These are phyloP conservation scores for Pseudogymnoascus sp. DNA, from an alignment of 2,329 filamentous ascomycete species.

Conservation along the genomic window DNA sequence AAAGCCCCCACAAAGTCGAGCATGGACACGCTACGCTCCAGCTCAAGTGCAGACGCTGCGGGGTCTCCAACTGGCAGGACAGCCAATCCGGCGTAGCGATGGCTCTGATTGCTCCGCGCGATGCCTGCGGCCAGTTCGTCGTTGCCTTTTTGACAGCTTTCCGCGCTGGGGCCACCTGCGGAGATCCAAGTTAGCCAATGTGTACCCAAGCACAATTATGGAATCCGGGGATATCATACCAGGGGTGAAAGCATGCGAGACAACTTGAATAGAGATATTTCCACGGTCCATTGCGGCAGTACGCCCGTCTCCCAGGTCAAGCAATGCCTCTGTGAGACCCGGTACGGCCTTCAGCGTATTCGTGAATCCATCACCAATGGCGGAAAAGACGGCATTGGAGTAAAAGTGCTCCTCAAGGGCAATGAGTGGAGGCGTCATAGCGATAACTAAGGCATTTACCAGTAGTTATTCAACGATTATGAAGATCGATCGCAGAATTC, in stretches of 20 bases:
- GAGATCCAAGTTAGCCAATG: neutral
- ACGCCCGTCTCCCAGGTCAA: conserved; percentile 16
- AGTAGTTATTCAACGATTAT: neutral
- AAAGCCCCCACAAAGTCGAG: conserved; percentile 41
- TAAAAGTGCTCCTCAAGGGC: conserved; percentile 33
- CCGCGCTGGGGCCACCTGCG: neutral
- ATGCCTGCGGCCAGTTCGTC: conserved; percentile 26
- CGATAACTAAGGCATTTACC: neutral
- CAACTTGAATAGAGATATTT: conserved; percentile 20
- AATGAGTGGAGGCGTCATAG: conserved; percentile 25
- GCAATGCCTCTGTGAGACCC: conserved; percentile 5
- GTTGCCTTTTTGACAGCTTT: conserved; percentile 20
- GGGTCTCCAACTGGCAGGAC: conserved; percentile 34
- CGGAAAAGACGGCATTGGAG: conserved; percentile 9
- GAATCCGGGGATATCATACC: neutral
- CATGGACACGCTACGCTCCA: conserved; percentile 32
- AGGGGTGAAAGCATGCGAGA: conserved; percentile 23
- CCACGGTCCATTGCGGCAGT: conserved; percentile 21
- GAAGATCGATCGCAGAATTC: neutral
- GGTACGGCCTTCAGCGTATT: conserved; percentile 13
- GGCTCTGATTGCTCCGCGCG: conserved; percentile 18
- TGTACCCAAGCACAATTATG: neutral
- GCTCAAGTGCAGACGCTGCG: conserved; percentile 28
- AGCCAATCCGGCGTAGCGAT: conserved; percentile 35
- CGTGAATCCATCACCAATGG: conserved; percentile 23